These are phyloP conservation scores for Lycium barbarum DNA, from an alignment of 257 asterid species.

Conservation along the genomic window DNA sequence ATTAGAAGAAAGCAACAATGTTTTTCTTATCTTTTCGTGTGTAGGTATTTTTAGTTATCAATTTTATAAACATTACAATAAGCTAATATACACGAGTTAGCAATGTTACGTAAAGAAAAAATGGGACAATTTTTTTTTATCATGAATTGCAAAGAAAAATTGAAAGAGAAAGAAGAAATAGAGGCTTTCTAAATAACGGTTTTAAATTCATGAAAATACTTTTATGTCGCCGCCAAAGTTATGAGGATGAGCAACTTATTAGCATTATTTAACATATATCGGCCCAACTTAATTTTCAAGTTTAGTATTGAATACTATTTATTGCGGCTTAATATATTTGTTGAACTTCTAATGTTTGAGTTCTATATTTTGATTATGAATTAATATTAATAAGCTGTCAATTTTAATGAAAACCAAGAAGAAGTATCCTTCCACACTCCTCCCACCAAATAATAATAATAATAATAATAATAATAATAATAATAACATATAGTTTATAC, in stretches of 20 bases:
- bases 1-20: background rate
- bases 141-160: background rate
- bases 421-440: too few relatives aligned
- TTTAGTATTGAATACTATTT: slow-evolving; percentile 37
- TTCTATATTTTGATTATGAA: slow-evolving; percentile 29
- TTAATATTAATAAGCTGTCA: background rate
- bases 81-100: too few relatives aligned
- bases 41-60: background rate
- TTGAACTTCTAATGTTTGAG: slow-evolving; percentile 37
- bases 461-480: too few relatives aligned
- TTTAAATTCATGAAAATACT: background rate
- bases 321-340: slow-evolving; percentile 41
- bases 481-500: too few relatives aligned
- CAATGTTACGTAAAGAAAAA: background rate
- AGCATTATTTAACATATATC: slow-evolving; percentile 32
- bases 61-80: background rate
- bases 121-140: background rate
- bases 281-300: slow-evolving; percentile 28
- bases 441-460: too few relatives aligned
- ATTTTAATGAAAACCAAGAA: background rate
- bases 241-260: background rate
- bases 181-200: background rate
- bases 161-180: background rate
- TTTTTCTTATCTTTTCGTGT: background rate
- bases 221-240: slow-evolving; percentile 17